Conservation (phyloP, 495 filamentous ascomycete species). For the Penicillium samsonianum region DNA sequence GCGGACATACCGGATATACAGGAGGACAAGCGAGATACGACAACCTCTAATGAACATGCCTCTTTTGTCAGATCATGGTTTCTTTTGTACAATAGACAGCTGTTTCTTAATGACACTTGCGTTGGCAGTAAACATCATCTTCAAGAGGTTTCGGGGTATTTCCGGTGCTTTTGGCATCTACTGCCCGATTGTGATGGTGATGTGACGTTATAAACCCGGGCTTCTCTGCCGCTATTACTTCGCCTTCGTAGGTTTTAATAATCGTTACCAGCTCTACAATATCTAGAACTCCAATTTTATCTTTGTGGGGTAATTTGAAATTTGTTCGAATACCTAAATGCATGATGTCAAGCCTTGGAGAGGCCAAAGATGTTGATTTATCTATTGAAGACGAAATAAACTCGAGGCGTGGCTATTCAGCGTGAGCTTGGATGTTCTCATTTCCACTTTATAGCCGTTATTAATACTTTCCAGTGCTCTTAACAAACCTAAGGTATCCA, state of each 20-base stretch:
- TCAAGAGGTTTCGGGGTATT: neutral
- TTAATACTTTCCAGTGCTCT: constrained; percentile 28
- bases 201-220: neutral
- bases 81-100: neutral
- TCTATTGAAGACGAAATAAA: constrained; percentile 29
- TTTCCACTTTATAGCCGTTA: neutral
- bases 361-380: constrained; percentile 18
- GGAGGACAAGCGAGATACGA: neutral
- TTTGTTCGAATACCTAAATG: neutral
- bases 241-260: neutral
- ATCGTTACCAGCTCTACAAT: neutral
- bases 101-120: neutral
- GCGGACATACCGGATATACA: neutral
- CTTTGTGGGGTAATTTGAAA: neutral
- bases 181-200: neutral
- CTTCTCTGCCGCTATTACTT: neutral
- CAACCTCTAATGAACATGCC: neutral
- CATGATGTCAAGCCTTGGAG: constrained; percentile 18
- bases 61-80: neutral
- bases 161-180: neutral
- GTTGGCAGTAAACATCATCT: neutral
- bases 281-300: neutral
- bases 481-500: constrained; percentile 45
- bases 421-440: constrained; percentile 11
- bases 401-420: constrained; percentile 30